These are phyloP conservation scores for Vachellia pachyceras DNA, from an alignment of 306 rosid genomes.

Conservation along the genomic window DNA sequence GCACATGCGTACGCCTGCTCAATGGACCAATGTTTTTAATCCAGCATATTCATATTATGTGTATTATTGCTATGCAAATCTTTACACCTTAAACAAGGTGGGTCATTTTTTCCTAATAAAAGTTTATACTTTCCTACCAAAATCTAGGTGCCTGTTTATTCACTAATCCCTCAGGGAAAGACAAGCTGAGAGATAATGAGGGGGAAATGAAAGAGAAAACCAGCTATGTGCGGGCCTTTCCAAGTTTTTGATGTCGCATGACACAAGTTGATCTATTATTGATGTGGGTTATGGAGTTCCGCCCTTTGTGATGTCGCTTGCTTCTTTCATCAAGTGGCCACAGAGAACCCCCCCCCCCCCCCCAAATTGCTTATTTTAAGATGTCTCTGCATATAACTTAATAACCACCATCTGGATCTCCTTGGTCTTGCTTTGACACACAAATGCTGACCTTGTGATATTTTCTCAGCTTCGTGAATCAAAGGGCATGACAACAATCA, in stretches of 20 bases:
- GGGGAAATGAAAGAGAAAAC: not conserved
- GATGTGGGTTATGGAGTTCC: conserved; percentile 1
- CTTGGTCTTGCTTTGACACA: too few relatives aligned
- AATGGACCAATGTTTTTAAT: conserved; percentile 95
- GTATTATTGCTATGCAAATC: conserved; percentile 97
- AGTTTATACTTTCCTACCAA: not conserved
- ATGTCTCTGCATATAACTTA: too few relatives aligned
- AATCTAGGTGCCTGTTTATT: conserved; percentile 16
- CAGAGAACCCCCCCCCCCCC: not conserved
- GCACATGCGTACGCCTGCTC: conserved; percentile 98
- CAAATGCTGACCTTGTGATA: too few relatives aligned
- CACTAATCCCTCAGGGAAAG: not conserved
- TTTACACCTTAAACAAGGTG: conserved; percentile 91
- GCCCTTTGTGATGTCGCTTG: conserved; percentile 11
- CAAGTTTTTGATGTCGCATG: not conserved
- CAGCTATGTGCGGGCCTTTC: not conserved
- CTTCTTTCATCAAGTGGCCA: conserved; percentile 5
- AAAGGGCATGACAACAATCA: conserved; percentile 65
- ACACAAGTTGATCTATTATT: conserved; percentile 24
- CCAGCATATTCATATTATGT: conserved; percentile 95
- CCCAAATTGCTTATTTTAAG: too few relatives aligned
- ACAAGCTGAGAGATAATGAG: not conserved
- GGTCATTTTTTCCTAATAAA: conserved; percentile 28
- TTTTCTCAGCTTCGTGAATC: conserved; percentile 70
- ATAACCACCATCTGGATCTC: too few relatives aligned